These are phyloP conservation scores for Aspergillus caelatus DNA, from an alignment of 2,329 filamentous ascomycete species.

Conservation along the genomic window DNA sequence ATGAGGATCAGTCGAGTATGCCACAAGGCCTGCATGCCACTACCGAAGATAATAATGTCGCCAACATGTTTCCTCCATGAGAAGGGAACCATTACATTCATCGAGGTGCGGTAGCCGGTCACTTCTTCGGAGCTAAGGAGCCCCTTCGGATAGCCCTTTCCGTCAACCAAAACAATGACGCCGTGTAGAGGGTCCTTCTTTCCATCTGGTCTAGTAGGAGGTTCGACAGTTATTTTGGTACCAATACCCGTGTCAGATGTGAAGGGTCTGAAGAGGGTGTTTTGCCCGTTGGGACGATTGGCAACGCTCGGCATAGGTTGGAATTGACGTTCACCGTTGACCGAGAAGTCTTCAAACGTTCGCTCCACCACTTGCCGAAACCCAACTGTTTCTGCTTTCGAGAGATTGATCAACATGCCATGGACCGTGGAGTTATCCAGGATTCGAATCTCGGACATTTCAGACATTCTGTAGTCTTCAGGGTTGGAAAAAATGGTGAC, in stretches of 20 bases:
- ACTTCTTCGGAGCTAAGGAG: conserved; percentile 69
- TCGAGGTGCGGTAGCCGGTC: conserved; percentile 73
- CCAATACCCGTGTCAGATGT: conserved; percentile 17
- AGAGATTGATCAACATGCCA: too few species aligned
- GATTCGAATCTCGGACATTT: too few species aligned
- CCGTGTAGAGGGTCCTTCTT: conserved; percentile 40
- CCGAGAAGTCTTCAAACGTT: background rate
- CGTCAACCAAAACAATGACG: background rate
- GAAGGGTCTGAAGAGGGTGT: conserved; percentile 19
- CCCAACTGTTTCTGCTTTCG: too few species aligned
- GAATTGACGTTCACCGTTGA: conserved; percentile 12
- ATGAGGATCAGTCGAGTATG: conserved; percentile 49
- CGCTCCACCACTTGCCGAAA: background rate
- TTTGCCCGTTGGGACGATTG: conserved; percentile 18
- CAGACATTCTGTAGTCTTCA: too few species aligned
- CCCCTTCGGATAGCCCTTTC: conserved; percentile 42
- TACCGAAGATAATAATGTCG: conserved; percentile 41
- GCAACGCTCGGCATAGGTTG: conserved; percentile 12
- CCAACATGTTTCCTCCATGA: conserved; percentile 17
- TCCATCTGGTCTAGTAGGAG: conserved; percentile 48
- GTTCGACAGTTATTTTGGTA: conserved; percentile 18
- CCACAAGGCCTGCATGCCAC: conserved; percentile 43
- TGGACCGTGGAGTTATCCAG: too few species aligned
- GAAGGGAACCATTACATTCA: conserved; percentile 60
- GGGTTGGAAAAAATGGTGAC: too few species aligned